These are phyloP conservation scores for Teratosphaeria destructans DNA, from an alignment of 2,329 filamentous ascomycete species.

Conservation along the genomic window DNA sequence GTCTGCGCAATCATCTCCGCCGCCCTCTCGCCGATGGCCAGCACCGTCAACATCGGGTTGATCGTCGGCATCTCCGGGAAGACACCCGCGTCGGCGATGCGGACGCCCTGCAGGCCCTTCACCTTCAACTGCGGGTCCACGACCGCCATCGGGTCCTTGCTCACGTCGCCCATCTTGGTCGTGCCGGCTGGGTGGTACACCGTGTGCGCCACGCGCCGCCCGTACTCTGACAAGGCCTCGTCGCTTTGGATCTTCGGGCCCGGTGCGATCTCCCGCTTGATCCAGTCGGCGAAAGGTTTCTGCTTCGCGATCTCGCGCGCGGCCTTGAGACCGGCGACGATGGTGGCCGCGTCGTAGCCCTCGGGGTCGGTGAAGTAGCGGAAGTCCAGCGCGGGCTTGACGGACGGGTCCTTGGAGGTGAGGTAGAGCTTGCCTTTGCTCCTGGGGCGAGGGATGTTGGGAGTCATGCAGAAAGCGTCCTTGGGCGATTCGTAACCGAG, in stretches of 20 bases:
- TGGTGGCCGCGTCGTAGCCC: constrained; percentile 73
- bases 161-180: constrained; percentile 76
- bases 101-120: constrained; percentile 58
- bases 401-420: constrained; percentile 60
- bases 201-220: constrained; percentile 69
- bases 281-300: constrained; percentile 70
- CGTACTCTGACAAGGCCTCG: constrained; percentile 73
- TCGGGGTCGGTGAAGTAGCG: constrained; percentile 81
- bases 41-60: constrained; percentile 84
- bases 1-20: constrained; percentile 75
- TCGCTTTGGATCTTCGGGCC: constrained; percentile 64
- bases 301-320: constrained; percentile 68
- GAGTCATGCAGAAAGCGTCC: constrained; percentile 87
- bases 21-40: constrained; percentile 71
- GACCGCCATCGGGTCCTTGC: constrained; percentile 60
- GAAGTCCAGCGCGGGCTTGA: constrained; percentile 80
- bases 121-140: constrained; percentile 68
- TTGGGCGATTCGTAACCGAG: constrained; percentile 63
- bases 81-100: constrained; percentile 77
- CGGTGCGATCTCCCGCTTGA: constrained; percentile 71
- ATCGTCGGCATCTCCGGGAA: constrained; percentile 81
- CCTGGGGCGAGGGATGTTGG: constrained; percentile 76
- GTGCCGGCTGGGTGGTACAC: constrained; percentile 86
- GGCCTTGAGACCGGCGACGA: constrained; percentile 66
- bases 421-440: constrained; percentile 70